These are phyloP conservation scores for Triglochin maritima DNA, from an alignment of 106 monocot genomes.

Conservation along the genomic window DNA sequence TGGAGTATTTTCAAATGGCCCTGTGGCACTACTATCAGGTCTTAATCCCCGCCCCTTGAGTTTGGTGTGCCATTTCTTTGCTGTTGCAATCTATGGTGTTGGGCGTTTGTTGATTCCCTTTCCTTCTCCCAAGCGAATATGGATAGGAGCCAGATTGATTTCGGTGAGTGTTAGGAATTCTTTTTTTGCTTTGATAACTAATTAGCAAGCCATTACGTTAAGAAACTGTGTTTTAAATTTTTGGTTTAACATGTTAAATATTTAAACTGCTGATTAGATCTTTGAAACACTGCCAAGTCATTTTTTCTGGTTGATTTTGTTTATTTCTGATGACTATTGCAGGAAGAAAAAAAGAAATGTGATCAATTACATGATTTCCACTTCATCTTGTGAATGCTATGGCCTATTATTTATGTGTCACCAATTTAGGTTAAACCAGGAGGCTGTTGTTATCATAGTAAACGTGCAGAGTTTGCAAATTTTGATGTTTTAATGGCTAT, in stretches of 20 bases:
- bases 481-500: too few species aligned
- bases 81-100: constrained; percentile 84
- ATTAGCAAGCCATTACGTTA: neutral
- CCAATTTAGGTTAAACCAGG: too few species aligned
- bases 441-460: too few species aligned
- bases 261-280: too few species aligned
- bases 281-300: too few species aligned
- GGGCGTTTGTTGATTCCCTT: constrained; percentile 72
- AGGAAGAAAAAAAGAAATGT: neutral
- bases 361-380: neutral
- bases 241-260: too few species aligned
- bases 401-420: too few species aligned
- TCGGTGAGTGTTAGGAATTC: constrained; percentile 33
- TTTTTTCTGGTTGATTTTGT: neutral
- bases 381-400: too few species aligned
- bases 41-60: constrained; percentile 70
- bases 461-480: too few species aligned
- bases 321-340: neutral
- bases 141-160: constrained; percentile 68
- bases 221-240: too few species aligned
- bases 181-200: neutral
- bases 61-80: constrained; percentile 88
- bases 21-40: constrained; percentile 65
- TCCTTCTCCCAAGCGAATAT: constrained; percentile 64
- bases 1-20: constrained; percentile 67